Percentiles rank a stretch among this genome's conserved stretches.
Conservation (phyloP, 345 rosid species). For the Turnera subulata region DNA sequence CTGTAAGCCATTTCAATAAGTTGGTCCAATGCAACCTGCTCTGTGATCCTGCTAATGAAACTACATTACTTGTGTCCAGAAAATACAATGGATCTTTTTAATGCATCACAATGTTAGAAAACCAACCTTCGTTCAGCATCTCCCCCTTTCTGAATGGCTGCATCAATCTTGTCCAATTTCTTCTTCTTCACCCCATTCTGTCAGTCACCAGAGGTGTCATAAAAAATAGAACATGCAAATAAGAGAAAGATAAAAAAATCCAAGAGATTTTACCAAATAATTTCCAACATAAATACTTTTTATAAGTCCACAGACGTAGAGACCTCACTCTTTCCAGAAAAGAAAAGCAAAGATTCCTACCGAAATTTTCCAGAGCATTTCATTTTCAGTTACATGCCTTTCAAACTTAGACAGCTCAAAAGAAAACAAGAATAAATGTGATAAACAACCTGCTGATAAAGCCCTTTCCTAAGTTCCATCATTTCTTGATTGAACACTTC, state of each 20-base stretch:
- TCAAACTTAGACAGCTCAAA: constrained; percentile 1
- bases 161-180: constrained; percentile 56
- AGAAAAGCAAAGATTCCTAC: background rate
- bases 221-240: background rate
- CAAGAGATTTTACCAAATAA: too few relatives aligned
- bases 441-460: constrained; percentile 62
- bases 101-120: constrained; percentile 10
- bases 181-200: constrained; percentile 61
- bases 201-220: constrained; percentile 22
- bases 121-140: constrained; percentile 62
- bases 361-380: too few relatives aligned
- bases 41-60: constrained; percentile 58
- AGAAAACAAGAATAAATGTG: background rate
- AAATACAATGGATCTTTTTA: constrained; percentile 9
- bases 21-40: constrained; percentile 76
- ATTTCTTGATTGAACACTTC: constrained; percentile 62
- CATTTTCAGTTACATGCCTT: too few relatives aligned
- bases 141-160: constrained; percentile 43
- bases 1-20: constrained; percentile 80
- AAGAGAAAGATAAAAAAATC: background rate
- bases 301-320: background rate
- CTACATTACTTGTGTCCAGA: constrained; percentile 17
- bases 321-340: background rate
- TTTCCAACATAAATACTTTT: too few relatives aligned
- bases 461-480: constrained; percentile 59